Percentiles rank a stretch among this genome's conserved stretches.
These are phyloP conservation scores for Rhypophila decipiens DNA, from an alignment of 495 filamentous ascomycete genomes.

Conservation along the genomic window DNA sequence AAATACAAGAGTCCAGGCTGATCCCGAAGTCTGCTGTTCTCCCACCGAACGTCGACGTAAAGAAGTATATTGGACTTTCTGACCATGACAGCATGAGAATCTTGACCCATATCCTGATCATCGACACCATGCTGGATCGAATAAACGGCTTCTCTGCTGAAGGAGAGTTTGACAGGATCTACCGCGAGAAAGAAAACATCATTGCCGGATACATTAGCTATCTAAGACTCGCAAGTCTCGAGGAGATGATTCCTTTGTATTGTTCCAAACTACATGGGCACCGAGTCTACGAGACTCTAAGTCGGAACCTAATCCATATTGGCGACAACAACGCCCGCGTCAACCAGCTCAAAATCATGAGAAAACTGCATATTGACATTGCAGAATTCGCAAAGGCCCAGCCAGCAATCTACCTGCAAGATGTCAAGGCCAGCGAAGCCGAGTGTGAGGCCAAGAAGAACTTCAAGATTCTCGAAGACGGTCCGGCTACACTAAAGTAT, in stretches of 20 bases:
- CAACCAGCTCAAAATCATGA: slow-evolving; percentile 57
- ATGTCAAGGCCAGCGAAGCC: slow-evolving; percentile 23
- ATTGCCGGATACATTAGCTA: slow-evolving; percentile 76
- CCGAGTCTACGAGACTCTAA: slow-evolving; percentile 45
- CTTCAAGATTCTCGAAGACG: slow-evolving; percentile 46
- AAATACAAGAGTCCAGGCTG: slow-evolving; percentile 39
- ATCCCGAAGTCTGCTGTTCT: slow-evolving; percentile 32
- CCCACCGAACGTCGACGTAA: slow-evolving; percentile 23
- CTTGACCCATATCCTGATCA: slow-evolving; percentile 52
- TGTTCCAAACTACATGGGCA: slow-evolving; percentile 61
- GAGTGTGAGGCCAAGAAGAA: slow-evolving; percentile 27
- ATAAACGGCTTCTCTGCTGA: slow-evolving; percentile 39
- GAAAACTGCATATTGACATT: slow-evolving; percentile 46
- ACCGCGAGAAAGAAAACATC: slow-evolving; percentile 51
- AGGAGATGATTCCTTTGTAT: slow-evolving; percentile 78
- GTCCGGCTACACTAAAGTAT: slow-evolving; percentile 36
- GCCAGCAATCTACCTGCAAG: slow-evolving; percentile 46
- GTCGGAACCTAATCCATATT: slow-evolving; percentile 51
- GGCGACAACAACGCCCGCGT: slow-evolving; percentile 36
- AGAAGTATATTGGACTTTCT: slow-evolving; percentile 40
- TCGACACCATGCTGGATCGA: slow-evolving; percentile 43
- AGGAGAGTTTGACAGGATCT: slow-evolving; percentile 17
- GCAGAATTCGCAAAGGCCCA: slow-evolving; percentile 47
- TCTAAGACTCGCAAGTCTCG: slow-evolving; percentile 59
- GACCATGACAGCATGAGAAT: slow-evolving; percentile 56